A percentile compares a stretch with the other conserved stretches of the same genome.
phyloP scores from a whole-genome alignment of 2,329 filamentous ascomycete species.

The Pseudofabraea citricarpa region DNA sequence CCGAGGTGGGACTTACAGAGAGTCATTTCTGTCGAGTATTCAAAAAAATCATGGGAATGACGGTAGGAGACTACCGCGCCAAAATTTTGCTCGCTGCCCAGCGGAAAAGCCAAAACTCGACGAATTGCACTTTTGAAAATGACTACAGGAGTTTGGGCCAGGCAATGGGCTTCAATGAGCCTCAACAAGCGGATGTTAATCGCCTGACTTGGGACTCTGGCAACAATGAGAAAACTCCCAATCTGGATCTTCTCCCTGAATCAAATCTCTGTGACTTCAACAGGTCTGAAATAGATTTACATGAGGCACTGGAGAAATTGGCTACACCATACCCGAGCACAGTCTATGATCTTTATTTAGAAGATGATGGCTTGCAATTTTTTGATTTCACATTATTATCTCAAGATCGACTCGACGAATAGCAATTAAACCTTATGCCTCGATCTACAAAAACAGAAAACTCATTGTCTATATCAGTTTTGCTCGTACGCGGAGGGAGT shows the following conservation, averaged over 20 bases:
- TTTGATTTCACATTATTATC: neutral
- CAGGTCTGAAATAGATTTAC: neutral
- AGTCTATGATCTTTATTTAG: too few species aligned
- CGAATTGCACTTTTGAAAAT: neutral
- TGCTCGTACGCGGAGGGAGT: too few species aligned
- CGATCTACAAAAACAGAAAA: too few species aligned
- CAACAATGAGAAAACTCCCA: neutral
- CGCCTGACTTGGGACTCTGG: too few species aligned
- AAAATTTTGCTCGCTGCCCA: neutral
- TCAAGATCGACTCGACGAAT: too few species aligned
- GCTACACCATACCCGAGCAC: neutral
- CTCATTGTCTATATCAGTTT: too few species aligned
- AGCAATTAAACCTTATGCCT: too few species aligned
- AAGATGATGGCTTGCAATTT: neutral
- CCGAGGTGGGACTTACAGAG: constrained; percentile 45
- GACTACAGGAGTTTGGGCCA: neutral
- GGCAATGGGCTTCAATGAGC: neutral
- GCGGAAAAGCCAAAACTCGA: neutral
- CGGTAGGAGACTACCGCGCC: constrained; percentile 41
- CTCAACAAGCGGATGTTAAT: too few species aligned
- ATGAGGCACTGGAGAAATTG: neutral
- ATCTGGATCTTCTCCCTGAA: too few species aligned
- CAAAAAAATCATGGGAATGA: constrained; percentile 48
- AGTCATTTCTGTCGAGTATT: constrained; percentile 57
- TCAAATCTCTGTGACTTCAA: too few species aligned